phyloP scores from a whole-genome alignment of 2,329 filamentous ascomycete genomes.

The Ophiostoma pallidulum region DNA sequence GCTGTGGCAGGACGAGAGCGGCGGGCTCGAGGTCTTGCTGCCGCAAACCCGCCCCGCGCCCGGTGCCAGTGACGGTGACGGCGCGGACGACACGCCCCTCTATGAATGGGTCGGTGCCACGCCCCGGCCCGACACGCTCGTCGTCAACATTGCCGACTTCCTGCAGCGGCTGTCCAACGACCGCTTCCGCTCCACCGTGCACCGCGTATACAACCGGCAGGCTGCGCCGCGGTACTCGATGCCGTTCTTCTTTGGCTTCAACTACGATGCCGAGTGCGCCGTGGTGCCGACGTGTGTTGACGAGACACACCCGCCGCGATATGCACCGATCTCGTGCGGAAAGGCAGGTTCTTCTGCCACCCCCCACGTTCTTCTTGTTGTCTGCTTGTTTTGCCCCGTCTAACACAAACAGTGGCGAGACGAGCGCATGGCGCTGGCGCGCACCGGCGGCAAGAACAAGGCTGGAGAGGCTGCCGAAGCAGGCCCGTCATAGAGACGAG shows the following conservation, averaged over 20 bases:
- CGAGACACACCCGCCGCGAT: slow-evolving; percentile 30
- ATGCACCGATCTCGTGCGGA: slow-evolving; percentile 35
- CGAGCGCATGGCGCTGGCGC: slow-evolving; percentile 14
- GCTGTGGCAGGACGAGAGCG: slow-evolving; percentile 35
- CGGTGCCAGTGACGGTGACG: too few relatives aligned
- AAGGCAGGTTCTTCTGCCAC: slow-evolving; percentile 8
- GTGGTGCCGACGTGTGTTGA: slow-evolving; percentile 33
- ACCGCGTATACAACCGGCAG: slow-evolving; percentile 16
- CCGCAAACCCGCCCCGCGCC: too few relatives aligned
- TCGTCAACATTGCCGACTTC: slow-evolving; percentile 19
- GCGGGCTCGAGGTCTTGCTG: slow-evolving; percentile 32
- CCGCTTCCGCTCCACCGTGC: slow-evolving; percentile 17
- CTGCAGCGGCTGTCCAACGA: slow-evolving; percentile 18
- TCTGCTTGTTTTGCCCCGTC: not conserved
- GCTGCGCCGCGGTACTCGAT: slow-evolving; percentile 14
- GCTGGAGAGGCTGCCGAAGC: not conserved
- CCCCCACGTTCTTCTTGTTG: too few relatives aligned
- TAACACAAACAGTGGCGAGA: slow-evolving; percentile 14
- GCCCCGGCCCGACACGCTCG: slow-evolving; percentile 14
- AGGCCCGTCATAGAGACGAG: not conserved
- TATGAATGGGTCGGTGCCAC: slow-evolving; percentile 14
- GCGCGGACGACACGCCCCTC: not conserved
- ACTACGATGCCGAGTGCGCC: slow-evolving; percentile 33
- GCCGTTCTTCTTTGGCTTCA: slow-evolving; percentile 29
- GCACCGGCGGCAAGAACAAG: not conserved